Base-by-base conservation (phyloP, 2,329 filamentous ascomycete species). In the Cercospora nicotianae region DNA sequence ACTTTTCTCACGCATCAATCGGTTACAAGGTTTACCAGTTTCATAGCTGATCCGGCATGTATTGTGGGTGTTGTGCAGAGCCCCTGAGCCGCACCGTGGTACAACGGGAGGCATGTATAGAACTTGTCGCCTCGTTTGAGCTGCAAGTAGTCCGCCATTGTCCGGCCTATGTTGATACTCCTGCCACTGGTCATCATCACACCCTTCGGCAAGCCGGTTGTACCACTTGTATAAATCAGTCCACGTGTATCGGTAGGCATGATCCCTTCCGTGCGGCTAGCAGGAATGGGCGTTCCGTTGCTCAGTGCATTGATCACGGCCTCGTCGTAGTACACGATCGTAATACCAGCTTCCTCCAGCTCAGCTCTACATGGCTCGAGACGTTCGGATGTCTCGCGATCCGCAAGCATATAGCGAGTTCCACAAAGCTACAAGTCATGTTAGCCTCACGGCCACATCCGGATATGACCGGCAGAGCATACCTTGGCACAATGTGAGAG, bases 191-290 rank as follows among this genome's bases (percentile, higher is more conserved):
- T 63, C 60, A 74, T 70, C 68, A 76, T 75, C 7, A 75, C 74
- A 26, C 73, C 74, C 67, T 77, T 76, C 1, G 74, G 75, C 2
- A 74, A 58, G 28, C 74, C 75, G 0, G 92, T 94, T 0, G 92
- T 95, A 16, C 92, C 92, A 28, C 90, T 92, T 0, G 92, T 95
- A 78, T 91, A 95, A 69, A 96, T 93, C 69, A 96, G 84, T 59
- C 89, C 83, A 2, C 87, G 89, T 81, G 92, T 87, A 67, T 89
- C 86, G 1, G 60, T 51, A 10, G 70, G 39, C 26, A 66, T 45
- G n/a, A 33, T 70, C 45, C 68, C 67, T 10, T 64, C 48, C 3
- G 67, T 70, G 31, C 73, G 67, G 45, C 59, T 63, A 39, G 31
- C 30, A n/a, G 75, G 74, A 16, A 77, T n/a, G 7, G 73, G 73